Conservation (phyloP, 306 rosid species). For the Cucurbita argyrosperma region DNA sequence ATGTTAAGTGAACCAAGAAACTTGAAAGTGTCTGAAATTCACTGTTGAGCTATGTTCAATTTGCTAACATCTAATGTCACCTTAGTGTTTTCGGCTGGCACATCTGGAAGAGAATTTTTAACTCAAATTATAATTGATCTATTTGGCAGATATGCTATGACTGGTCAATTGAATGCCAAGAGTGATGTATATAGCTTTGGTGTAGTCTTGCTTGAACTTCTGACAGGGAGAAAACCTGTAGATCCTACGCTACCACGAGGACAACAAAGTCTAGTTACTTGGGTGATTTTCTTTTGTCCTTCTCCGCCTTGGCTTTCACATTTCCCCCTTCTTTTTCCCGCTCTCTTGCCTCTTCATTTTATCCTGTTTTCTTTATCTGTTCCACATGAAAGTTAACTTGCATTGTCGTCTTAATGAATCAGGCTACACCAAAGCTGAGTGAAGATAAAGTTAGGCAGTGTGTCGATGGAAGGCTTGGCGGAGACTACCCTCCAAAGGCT, state of each 20-base stretch:
- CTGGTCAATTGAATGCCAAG: constrained; percentile 13
- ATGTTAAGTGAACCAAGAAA: neutral
- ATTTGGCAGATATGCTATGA: constrained; percentile 7
- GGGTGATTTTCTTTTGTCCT: constrained; percentile 1
- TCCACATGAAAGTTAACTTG: neutral
- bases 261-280: constrained; percentile 13
- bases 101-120: neutral
- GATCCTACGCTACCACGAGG: constrained; percentile 12
- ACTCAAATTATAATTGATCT: neutral
- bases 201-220: constrained; percentile 10
- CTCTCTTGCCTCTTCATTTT: neutral
- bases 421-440: constrained; percentile 10
- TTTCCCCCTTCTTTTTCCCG: neutral
- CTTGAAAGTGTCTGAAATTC: neutral
- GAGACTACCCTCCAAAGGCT: constrained; percentile 10
- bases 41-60: neutral
- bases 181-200: constrained; percentile 11
- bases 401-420: neutral
- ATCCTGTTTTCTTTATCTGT: neutral
- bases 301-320: neutral
- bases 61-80: neutral
- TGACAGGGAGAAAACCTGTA: constrained; percentile 12
- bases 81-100: neutral
- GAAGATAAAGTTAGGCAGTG: constrained; percentile 13
- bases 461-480: constrained; percentile 10